Evolutionary conservation across 257 asterid species (phyloP).

Genomic region (Apocynum venetum): DNA sequence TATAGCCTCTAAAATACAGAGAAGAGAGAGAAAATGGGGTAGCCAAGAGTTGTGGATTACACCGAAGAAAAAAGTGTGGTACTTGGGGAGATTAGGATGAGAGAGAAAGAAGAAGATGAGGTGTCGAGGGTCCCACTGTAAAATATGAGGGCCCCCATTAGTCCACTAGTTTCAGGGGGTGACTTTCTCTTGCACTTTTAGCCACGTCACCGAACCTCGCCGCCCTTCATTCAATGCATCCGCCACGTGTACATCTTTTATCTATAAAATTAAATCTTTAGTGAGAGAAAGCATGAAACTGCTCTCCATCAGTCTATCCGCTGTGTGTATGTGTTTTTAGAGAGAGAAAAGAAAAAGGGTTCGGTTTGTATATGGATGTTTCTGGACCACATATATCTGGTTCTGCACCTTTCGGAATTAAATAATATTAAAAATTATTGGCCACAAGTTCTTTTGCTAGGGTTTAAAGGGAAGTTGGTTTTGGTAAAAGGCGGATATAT

Average conservation of each 20-base stretch:
- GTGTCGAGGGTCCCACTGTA: slow-evolving; percentile 4
- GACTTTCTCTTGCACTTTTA: slow-evolving; percentile 45
- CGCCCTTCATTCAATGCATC: slow-evolving; percentile 28
- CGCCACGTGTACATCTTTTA: slow-evolving; percentile 29
- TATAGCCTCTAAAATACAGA: slow-evolving; percentile 25
- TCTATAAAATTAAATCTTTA: background rate
- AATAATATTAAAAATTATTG: slow-evolving; percentile 12
- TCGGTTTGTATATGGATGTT: slow-evolving; percentile 5
- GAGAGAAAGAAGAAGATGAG: slow-evolving; percentile 27
- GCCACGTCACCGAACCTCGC: slow-evolving; percentile 56
- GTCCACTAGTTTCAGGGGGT: slow-evolving; percentile 24
- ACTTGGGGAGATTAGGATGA: slow-evolving; percentile 21
- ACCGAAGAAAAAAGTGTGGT: slow-evolving; percentile 18
- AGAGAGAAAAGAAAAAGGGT: background rate
- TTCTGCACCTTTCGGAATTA: background rate
- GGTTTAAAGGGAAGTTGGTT: slow-evolving; percentile 10
- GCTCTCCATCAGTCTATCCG: background rate
- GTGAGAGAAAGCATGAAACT: slow-evolving; percentile 12
- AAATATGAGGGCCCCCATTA: background rate
- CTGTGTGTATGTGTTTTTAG: background rate
- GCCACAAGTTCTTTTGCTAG: slow-evolving; percentile 31
- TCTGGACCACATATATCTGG: slow-evolving; percentile 31
- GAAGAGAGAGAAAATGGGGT: background rate
- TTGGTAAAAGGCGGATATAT: slow-evolving; percentile 6
- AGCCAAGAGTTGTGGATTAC: slow-evolving; percentile 28